Conservation (phyloP, 139 green algal genomes). For the Pedinophyceae sp. region DNA sequence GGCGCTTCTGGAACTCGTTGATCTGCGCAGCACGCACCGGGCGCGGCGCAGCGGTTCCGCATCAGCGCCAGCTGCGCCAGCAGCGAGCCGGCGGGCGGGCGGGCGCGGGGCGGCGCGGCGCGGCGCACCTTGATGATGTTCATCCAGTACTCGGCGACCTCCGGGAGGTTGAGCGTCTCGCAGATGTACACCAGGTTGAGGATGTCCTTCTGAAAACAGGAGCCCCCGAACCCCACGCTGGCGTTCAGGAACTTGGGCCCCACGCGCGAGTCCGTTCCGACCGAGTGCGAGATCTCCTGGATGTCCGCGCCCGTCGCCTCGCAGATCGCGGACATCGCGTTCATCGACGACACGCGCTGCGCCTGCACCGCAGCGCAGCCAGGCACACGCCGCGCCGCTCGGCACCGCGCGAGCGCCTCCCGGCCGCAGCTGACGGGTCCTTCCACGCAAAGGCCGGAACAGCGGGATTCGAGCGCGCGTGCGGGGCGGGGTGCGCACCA, state of each 20-base stretch:
- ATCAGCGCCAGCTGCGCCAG: too few species aligned
- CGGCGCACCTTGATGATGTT: too few species aligned
- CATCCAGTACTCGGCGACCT: slow-evolving; percentile 97
- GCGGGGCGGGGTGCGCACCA: too few species aligned
- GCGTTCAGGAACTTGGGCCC: slow-evolving; percentile 94
- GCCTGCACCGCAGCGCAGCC: slow-evolving; percentile 43
- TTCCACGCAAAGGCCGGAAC: too few species aligned
- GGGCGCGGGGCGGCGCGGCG: too few species aligned
- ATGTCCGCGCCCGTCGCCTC: slow-evolving; percentile 38
- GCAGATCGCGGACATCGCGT: slow-evolving; percentile 95
- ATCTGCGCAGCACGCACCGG: slow-evolving; percentile 69
- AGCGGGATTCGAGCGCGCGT: too few species aligned
- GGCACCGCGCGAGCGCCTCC: too few species aligned
- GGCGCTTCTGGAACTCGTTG: slow-evolving; percentile 97
- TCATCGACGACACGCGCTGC: slow-evolving; percentile 97
- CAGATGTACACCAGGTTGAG: slow-evolving; percentile 91
- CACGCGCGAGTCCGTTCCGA: slow-evolving; percentile 91
- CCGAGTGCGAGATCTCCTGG: slow-evolving; percentile 35
- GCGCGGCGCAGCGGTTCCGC: too few species aligned
- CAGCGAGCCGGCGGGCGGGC: too few species aligned
- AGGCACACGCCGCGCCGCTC: too few species aligned
- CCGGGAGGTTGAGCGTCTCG: slow-evolving; percentile 63
- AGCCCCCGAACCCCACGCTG: slow-evolving; percentile 93
- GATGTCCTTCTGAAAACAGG: slow-evolving; percentile 99
- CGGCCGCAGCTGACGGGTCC: too few species aligned